Conservation (phyloP, 139 green algal genomes). For the Dunaliella primolecta region DNA sequence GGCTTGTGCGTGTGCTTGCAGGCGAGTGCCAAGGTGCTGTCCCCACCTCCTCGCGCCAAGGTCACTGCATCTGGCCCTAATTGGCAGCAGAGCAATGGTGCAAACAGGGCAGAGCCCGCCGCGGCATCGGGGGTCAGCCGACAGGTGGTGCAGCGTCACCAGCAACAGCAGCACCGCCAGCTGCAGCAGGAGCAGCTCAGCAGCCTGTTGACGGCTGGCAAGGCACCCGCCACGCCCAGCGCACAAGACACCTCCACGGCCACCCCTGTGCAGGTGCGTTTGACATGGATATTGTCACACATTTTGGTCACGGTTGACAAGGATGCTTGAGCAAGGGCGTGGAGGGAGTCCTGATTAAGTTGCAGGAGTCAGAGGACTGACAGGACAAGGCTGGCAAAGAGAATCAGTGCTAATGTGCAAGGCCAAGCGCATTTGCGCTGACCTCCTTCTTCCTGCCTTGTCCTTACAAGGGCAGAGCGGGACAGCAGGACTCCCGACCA, state of each 20-base stretch:
- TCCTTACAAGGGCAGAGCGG: too few relatives aligned
- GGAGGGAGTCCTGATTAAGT: too few relatives aligned
- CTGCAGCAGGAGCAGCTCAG: slow-evolving; percentile 10
- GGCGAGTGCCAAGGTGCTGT: background rate
- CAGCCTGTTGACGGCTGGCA: background rate
- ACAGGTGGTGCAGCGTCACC: background rate
- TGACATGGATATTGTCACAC: background rate
- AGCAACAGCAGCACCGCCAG: slow-evolving; percentile 21
- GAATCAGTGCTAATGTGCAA: too few relatives aligned
- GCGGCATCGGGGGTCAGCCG: background rate
- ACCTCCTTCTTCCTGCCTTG: too few relatives aligned
- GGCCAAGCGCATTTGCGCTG: too few relatives aligned
- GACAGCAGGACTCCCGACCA: too few relatives aligned
- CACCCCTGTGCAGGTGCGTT: background rate
- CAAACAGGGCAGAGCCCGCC: background rate
- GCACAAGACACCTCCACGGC: background rate
- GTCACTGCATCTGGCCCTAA: slow-evolving; percentile 23
- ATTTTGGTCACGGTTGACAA: too few relatives aligned
- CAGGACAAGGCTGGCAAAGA: too few relatives aligned
- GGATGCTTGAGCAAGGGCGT: too few relatives aligned
- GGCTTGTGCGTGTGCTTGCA: too few relatives aligned
- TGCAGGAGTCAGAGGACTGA: too few relatives aligned
- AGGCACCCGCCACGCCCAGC: background rate
- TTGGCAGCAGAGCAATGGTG: background rate
- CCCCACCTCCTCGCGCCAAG: slow-evolving; percentile 10